A percentile compares a stretch with the other conserved stretches of the same genome.
Evolutionary conservation across 257 asterid species (phyloP).

Genomic region (Nicotiana obtusifolia): DNA sequence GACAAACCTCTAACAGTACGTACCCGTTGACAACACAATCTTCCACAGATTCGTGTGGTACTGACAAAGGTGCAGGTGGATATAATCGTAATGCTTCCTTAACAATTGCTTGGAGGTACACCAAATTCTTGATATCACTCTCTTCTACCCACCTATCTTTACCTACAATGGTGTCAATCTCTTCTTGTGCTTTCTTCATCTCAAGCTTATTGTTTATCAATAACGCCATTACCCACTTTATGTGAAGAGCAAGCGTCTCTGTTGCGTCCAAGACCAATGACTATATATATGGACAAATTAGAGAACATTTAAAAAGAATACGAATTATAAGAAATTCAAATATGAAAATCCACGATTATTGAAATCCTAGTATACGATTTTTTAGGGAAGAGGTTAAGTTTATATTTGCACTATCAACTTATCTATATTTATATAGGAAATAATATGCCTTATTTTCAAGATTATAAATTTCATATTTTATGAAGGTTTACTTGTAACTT

Average conservation of each 20-base stretch:
- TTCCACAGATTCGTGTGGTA: not conserved
- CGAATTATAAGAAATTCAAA: not conserved
- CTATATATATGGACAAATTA: not conserved
- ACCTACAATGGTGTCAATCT: not conserved
- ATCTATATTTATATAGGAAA: too few relatives aligned
- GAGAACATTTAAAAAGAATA: not conserved
- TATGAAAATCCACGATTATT: not conserved
- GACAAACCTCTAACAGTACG: too few relatives aligned
- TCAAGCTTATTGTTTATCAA: not conserved
- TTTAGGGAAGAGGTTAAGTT: too few relatives aligned
- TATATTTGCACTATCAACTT: too few relatives aligned
- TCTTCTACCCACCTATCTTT: constrained; percentile 7
- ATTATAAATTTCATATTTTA: too few relatives aligned
- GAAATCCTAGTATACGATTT: too few relatives aligned
- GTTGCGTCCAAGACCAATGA: constrained; percentile 1
- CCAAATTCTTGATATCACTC: not conserved
- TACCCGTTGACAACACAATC: not conserved
- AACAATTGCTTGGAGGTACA: not conserved
- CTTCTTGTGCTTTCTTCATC: constrained; percentile 5
- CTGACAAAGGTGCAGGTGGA: not conserved
- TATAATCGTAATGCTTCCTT: constrained; percentile 5
- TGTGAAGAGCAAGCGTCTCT: not conserved
- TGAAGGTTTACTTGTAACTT: too few relatives aligned
- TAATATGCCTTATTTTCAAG: too few relatives aligned
- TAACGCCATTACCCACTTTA: constrained; percentile 7